Base-by-base conservation (phyloP, 108 stramenopile species). In the Skeletonema potamos region DNA sequence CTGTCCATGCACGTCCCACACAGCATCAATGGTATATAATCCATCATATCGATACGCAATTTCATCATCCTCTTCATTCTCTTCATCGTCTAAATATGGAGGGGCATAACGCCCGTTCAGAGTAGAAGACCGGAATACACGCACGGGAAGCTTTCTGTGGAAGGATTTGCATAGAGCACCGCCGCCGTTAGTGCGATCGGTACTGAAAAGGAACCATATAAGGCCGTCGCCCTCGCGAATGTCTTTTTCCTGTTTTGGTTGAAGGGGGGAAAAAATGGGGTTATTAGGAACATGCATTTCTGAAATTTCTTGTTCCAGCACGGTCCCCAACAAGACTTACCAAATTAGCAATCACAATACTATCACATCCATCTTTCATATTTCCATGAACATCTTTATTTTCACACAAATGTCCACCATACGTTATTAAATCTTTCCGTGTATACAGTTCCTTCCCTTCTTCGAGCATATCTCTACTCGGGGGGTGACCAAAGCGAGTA, bases 21-120 rank as follows among this genome's bases (percentile, higher is more conserved):
- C 72, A 5, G 82, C 77, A 46, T 73, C 46, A 33, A 82, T 77
- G 71, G 73, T 78, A 44, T 82, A 84, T 24, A 84, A 51, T 34
- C 82, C 82, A 80, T 84, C 82, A 32, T 84, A 84, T 22, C 82
- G 61, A 68, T 80, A 84, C n/a, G 73, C 65, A 48, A 76, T 71
- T 26, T 80, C 79, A 70, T 70, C 68, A 13, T 70, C 68, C 27
- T 64, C 41, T 27, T 66, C 74, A 32, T 74, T 75, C 13, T 80
- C 78, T 34, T 80, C 72, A 29, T 69, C 62, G 26, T 76, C 76
- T 12, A 81, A 57, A 33, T 62, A 76, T 6, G 79, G 79, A 18
- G 82, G 65, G 0, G 82, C 79, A 54, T 64, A 84, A 48, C 54
- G 60, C 39, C 73, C 69, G n/a, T 54, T 69, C 3, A 84, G 65